phyloP scores from a whole-genome alignment of 495 filamentous ascomycete genomes.

The Geopyxis carbonaria region DNA sequence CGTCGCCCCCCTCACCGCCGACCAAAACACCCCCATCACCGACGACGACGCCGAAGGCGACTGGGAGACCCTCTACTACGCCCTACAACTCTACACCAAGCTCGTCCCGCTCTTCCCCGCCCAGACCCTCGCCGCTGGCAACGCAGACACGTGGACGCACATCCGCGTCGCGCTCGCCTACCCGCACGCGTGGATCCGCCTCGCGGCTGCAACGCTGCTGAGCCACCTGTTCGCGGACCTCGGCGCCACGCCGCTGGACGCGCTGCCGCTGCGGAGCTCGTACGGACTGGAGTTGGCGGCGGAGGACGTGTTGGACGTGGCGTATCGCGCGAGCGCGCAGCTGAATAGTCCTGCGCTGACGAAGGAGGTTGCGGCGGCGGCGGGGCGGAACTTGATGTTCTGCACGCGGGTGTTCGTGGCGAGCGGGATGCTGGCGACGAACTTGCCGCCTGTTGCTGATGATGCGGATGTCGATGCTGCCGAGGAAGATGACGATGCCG shows the following conservation, averaged over 20 bases:
- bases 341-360: slow-evolving; percentile 48
- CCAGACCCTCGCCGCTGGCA: slow-evolving; percentile 39
- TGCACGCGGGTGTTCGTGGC: slow-evolving; percentile 50
- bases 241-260: slow-evolving; percentile 41
- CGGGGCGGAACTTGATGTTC: slow-evolving; percentile 61
- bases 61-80: slow-evolving; percentile 64
- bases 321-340: slow-evolving; percentile 44
- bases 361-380: slow-evolving; percentile 52
- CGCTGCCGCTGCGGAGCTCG: slow-evolving; percentile 49
- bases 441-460: slow-evolving; percentile 29
- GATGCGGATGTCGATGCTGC: slow-evolving; percentile 29
- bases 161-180: slow-evolving; percentile 52
- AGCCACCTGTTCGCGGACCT: slow-evolving; percentile 64
- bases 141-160: slow-evolving; percentile 44
- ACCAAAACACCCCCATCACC: slow-evolving; percentile 32
- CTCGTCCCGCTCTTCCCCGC: slow-evolving; percentile 49
- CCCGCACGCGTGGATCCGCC: slow-evolving; percentile 57
- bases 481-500: slow-evolving; percentile 15
- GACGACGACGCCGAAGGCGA: slow-evolving; percentile 33
- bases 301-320: slow-evolving; percentile 47
- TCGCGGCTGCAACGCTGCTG: slow-evolving; percentile 56
- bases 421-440: slow-evolving; percentile 39
- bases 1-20: too few relatives aligned
- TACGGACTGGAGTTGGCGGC: slow-evolving; percentile 48
- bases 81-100: slow-evolving; percentile 50